These are phyloP conservation scores for Pezizomycotina sp. DNA, from an alignment of 2,329 filamentous ascomycete genomes.

Conservation along the genomic window DNA sequence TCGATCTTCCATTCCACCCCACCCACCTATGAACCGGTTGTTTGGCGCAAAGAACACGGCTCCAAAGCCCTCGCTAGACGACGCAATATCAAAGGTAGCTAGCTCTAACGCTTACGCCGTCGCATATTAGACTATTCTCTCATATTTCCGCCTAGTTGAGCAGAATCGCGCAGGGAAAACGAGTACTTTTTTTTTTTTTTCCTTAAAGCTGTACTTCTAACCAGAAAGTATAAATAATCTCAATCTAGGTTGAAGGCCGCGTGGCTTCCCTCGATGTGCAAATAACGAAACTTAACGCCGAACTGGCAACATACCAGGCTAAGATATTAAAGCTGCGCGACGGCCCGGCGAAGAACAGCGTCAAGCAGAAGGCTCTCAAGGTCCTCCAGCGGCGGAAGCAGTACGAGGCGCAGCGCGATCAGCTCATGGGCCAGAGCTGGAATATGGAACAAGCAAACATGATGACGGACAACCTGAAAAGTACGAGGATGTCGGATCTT, in stretches of 20 bases:
- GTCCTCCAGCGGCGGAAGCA: constrained; percentile 84
- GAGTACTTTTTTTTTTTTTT: neutral
- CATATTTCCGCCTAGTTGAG: neutral
- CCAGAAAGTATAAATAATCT: too few relatives aligned
- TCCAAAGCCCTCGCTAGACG: constrained; percentile 75
- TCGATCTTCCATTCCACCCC: neutral
- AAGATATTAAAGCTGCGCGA: constrained; percentile 88
- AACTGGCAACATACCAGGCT: constrained; percentile 72
- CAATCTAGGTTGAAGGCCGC: constrained; percentile 55
- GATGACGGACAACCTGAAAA: constrained; percentile 98
- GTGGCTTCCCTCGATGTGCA: constrained; percentile 86
- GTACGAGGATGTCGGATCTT: constrained; percentile 16
- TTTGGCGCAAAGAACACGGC: constrained; percentile 77
- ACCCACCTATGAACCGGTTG: constrained; percentile 69
- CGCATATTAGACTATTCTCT: neutral
- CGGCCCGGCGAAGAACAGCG: constrained; percentile 77
- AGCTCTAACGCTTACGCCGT: constrained; percentile 6
- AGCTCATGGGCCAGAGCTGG: constrained; percentile 87
- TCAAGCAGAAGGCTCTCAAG: constrained; percentile 89
- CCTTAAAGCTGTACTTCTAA: constrained; percentile 5
- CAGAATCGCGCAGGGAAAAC: constrained; percentile 3
- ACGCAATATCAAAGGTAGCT: constrained; percentile 62
- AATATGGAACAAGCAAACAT: constrained; percentile 98
- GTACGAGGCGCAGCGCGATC: constrained; percentile 85
- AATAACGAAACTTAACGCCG: constrained; percentile 77